Evolutionary conservation across 768 basidiomycete species (phyloP).

Genomic region (Scleroderma bovista): DNA sequence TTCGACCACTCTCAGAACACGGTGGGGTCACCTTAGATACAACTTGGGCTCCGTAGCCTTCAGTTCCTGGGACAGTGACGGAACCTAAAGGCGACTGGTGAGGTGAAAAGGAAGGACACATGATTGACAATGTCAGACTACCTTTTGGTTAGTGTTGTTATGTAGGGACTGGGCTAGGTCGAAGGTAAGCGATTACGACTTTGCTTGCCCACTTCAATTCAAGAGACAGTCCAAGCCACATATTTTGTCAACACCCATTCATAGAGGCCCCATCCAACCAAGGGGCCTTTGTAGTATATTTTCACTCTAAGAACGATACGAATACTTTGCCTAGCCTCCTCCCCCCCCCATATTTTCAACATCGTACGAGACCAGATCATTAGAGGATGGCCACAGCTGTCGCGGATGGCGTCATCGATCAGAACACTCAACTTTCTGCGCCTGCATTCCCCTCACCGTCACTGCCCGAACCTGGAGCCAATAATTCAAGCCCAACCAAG

Average conservation of each 20-base stretch:
- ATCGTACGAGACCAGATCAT: slow-evolving; percentile 2
- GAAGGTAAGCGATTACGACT: slow-evolving; percentile 20
- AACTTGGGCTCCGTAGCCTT: too few relatives aligned
- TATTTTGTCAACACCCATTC: slow-evolving; percentile 9
- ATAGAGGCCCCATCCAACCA: slow-evolving; percentile 5
- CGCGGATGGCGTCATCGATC: slow-evolving; percentile 24
- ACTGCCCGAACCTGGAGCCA: slow-evolving; percentile 2
- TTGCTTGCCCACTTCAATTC: slow-evolving; percentile 1
- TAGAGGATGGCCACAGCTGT: slow-evolving; percentile 18
- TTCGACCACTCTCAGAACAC: too few relatives aligned
- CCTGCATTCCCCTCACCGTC: neutral
- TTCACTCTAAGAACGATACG: neutral
- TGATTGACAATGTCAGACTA: too few relatives aligned
- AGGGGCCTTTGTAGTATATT: neutral
- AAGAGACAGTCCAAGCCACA: slow-evolving; percentile 12
- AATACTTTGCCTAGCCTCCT: slow-evolving; percentile 8
- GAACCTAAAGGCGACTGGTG: too few relatives aligned
- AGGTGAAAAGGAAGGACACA: too few relatives aligned
- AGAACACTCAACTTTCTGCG: slow-evolving; percentile 4
- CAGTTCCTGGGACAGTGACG: too few relatives aligned
- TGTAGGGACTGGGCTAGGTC: too few relatives aligned
- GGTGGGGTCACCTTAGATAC: too few relatives aligned
- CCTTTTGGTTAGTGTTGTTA: too few relatives aligned
- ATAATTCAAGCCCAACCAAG: neutral
- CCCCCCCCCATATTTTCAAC: neutral